Percentiles rank a stretch among this genome's conserved stretches.
Conservation (phyloP, 192 early-diverging fungal genomes). For the Geosiphon pyriformis region DNA sequence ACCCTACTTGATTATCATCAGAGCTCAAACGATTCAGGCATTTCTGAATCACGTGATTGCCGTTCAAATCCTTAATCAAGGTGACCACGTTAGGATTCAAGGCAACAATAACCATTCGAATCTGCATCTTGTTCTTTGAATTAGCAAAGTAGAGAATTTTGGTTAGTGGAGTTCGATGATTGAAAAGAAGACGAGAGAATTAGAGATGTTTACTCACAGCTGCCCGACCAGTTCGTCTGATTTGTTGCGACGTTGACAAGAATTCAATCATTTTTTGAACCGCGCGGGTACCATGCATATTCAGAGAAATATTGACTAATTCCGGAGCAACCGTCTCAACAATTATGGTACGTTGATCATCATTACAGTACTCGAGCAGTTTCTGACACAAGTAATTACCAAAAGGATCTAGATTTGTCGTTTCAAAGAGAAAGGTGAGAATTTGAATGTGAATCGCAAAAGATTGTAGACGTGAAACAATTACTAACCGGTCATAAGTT, state of each 20-base stretch:
- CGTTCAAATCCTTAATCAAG: constrained; percentile 88
- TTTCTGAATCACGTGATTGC: constrained; percentile 92
- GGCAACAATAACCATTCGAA: constrained; percentile 59
- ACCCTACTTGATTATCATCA: constrained; percentile 57
- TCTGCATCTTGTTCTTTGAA: no score
- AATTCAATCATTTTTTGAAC: constrained; percentile 89
- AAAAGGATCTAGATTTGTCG: constrained; percentile 65
- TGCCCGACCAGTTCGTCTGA: constrained; percentile 13
- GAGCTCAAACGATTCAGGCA: constrained; percentile 69
- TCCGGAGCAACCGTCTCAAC: constrained; percentile 68
- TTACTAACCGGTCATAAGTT: constrained; percentile 73
- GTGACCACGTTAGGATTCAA: constrained; percentile 66
- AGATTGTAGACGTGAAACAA: no score
- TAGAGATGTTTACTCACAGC: neutral
- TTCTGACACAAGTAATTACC: constrained; percentile 92
- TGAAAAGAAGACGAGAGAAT: no score
- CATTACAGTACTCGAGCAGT: constrained; percentile 74
- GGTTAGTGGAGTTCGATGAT: no score
- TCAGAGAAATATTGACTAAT: constrained; percentile 73
- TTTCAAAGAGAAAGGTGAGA: neutral
- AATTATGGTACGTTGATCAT: constrained; percentile 69
- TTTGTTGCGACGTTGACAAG: constrained; percentile 56
- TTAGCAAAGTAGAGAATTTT: no score
- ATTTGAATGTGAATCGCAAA: no score
- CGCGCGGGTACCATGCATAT: constrained; percentile 91